These are phyloP conservation scores for Carex scoparia DNA, from an alignment of 176 grass and related monocot genomes.

Conservation along the genomic window DNA sequence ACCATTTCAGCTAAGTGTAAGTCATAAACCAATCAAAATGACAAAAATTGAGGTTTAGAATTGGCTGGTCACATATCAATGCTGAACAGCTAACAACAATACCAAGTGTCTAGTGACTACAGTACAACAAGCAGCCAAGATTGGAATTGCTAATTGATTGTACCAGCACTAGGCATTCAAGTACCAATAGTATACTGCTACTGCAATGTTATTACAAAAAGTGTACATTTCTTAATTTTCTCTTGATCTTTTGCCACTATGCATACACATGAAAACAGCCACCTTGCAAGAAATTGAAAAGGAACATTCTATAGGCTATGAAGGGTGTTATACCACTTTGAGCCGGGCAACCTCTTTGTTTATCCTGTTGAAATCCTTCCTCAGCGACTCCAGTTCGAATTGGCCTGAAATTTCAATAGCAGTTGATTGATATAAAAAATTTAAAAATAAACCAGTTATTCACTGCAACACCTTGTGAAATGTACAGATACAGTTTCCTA, in stretches of 20 bases:
- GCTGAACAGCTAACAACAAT: background rate
- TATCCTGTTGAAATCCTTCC: constrained; percentile 75
- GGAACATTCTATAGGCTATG: background rate
- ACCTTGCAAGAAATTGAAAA: background rate
- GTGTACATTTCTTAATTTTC: background rate
- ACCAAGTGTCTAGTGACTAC: background rate
- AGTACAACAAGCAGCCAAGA: background rate
- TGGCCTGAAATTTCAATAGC: constrained; percentile 43
- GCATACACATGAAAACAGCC: background rate
- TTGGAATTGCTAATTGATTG: background rate
- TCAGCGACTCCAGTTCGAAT: constrained; percentile 66
- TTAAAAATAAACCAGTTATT: background rate
- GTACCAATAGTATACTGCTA: background rate
- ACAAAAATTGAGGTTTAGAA: background rate
- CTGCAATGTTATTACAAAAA: background rate
- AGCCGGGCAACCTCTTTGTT: constrained; percentile 85
- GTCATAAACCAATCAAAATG: background rate
- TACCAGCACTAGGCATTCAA: background rate
- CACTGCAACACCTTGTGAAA: background rate
- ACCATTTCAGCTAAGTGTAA: background rate
- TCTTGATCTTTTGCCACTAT: background rate
- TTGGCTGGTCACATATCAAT: background rate
- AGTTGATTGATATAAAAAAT: background rate
- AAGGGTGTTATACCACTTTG: constrained; percentile 42
- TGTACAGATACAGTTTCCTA: background rate